Evolutionary conservation across 192 early-diverging fungal genomes (phyloP), one percentile per base, ranked within the genome.

Genomic region (Coemansia sp.): DNA sequence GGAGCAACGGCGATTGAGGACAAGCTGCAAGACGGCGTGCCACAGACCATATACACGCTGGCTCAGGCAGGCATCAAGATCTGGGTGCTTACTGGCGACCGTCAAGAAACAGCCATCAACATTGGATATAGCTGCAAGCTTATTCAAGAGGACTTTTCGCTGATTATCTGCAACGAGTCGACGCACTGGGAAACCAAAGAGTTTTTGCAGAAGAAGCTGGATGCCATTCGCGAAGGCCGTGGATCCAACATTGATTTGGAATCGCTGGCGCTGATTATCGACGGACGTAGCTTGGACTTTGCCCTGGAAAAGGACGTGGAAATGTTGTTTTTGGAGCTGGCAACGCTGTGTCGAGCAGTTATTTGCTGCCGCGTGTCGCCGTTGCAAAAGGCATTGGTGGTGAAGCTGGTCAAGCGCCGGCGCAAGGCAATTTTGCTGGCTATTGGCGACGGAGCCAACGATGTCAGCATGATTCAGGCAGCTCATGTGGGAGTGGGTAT

Each of bases 1-100:
- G 97, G 97, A 9, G 94, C 94, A 1, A 99, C 97, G 1, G 97
- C 97, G 2, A 99, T 99, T 60, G 97, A 99, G 72, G 97, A 97
- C 70, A 93, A 92, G 72, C 78, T 99, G 6, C 97, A 99, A 77
- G 97, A 97, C 55, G 94, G 91, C 44, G 97, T 99, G 23, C 94
- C 94, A n/a, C 92, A 97, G 57, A 93, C 97, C 0, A 99, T 99
- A 56, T 87, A 90, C 72, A 96, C 94, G 8, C 80, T 99, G 37
- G 89, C 93, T 46, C 87, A 90, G 59, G 97, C 94, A 1, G 93
- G 93, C 8, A 96, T 98, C 75, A 91, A 93, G 59, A 86, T 98
- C 39, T 98, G 95, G 94, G 94, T 99, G 7, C 73, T 99, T 64
- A 99, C 97, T 10, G 97, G 97, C 40, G 97, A 99, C 73, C 69